Percentiles rank a stretch among this genome's conserved stretches.
These are phyloP conservation scores for Scedosporium apiospermum DNA, from an alignment of 2,329 filamentous ascomycete species.

Conservation along the genomic window DNA sequence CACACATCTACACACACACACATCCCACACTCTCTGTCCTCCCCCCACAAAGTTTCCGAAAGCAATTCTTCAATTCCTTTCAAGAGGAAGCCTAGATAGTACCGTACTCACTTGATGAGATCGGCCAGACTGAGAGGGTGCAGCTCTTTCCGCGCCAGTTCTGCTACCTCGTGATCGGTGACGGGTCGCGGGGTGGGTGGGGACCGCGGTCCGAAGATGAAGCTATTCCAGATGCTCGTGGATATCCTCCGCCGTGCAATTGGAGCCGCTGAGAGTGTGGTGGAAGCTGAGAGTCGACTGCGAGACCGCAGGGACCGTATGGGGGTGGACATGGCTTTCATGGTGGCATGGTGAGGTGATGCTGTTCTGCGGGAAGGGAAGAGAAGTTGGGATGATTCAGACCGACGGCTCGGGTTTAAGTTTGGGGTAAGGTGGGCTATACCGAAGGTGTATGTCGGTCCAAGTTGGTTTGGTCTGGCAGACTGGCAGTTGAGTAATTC, in stretches of 20 bases:
- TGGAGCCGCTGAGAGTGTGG: background rate
- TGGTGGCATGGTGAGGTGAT: slow-evolving; percentile 13
- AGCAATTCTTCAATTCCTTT: background rate
- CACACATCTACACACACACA: too few relatives aligned
- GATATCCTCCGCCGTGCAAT: background rate
- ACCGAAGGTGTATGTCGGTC: background rate
- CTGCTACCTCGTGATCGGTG: slow-evolving; percentile 67
- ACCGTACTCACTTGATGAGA: slow-evolving; percentile 61
- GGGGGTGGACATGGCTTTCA: slow-evolving; percentile 11
- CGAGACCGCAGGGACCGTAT: slow-evolving; percentile 6
- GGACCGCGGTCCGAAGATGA: background rate
- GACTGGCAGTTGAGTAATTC: too few relatives aligned
- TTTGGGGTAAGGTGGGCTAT: background rate
- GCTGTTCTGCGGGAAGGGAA: background rate
- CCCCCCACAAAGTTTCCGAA: too few relatives aligned
- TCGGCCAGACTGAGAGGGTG: slow-evolving; percentile 80
- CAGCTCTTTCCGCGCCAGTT: slow-evolving; percentile 66
- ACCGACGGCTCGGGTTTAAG: background rate
- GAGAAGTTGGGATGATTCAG: background rate
- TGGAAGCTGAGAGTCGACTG: background rate
- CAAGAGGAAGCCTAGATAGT: background rate
- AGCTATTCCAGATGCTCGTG: background rate
- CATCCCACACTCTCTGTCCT: too few relatives aligned
- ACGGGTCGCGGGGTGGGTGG: slow-evolving; percentile 20
- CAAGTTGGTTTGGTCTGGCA: too few relatives aligned